These are phyloP conservation scores for Isabelozyma heimii DNA, from an alignment of 805 yeast genomes.

Conservation along the genomic window DNA sequence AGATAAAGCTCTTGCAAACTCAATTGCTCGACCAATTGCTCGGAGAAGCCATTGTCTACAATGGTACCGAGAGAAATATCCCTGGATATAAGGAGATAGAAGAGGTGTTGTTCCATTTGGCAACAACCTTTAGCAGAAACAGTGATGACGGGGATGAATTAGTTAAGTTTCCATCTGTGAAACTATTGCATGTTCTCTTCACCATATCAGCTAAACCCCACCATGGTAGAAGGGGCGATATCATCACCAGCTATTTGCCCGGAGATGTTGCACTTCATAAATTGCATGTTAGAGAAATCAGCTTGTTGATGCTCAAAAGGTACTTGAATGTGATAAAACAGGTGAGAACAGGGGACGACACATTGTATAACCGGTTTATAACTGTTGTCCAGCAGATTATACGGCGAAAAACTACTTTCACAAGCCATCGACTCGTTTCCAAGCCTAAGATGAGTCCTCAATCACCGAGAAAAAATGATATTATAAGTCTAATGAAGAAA, in stretches of 20 bases:
- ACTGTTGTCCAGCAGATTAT: neutral
- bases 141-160: neutral
- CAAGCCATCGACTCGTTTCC: neutral
- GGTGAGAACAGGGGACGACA: neutral
- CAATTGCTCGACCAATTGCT: slow-evolving; percentile 17
- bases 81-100: slow-evolving; percentile 27
- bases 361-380: too few relatives aligned
- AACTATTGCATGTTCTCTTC: slow-evolving; percentile 25
- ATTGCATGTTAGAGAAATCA: slow-evolving; percentile 17
- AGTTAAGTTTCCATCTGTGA: slow-evolving; percentile 22
- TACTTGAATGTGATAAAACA: neutral
- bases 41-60: slow-evolving; percentile 12
- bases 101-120: slow-evolving; percentile 23
- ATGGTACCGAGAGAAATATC: slow-evolving; percentile 14
- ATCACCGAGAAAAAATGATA: neutral
- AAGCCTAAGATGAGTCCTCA: neutral
- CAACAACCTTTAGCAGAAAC: slow-evolving; percentile 9
- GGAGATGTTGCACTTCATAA: slow-evolving; percentile 12
- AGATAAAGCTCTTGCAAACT: neutral
- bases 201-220: slow-evolving; percentile 22
- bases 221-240: neutral
- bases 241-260: neutral
- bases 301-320: slow-evolving; percentile 8
- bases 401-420: neutral
- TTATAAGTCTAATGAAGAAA: neutral